Evolutionary conservation across 257 asterid genomes (phyloP).

Genomic region (Verbascum thapsus): DNA sequence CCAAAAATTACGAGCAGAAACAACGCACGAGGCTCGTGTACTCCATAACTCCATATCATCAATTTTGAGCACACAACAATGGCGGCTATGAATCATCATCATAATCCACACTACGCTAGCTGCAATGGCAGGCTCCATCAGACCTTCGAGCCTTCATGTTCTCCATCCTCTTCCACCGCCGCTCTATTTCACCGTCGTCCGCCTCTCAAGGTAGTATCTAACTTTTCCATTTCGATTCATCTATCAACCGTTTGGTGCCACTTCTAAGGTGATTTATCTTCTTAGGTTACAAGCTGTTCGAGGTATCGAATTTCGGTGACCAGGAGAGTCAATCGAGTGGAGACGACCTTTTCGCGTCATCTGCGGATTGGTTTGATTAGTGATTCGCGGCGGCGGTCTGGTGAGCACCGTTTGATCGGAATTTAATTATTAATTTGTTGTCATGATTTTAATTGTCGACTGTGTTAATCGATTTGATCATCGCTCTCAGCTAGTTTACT

Average conservation of each 20-base stretch:
- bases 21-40: too few species aligned
- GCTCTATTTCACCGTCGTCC: slow-evolving; percentile 34
- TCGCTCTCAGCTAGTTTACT: too few species aligned
- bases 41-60: too few species aligned
- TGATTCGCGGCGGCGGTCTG: slow-evolving; percentile 14
- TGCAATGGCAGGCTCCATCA: slow-evolving; percentile 22
- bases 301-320: slow-evolving; percentile 28
- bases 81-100: slow-evolving; percentile 32
- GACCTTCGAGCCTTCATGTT: slow-evolving; percentile 37
- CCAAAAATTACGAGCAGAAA: too few species aligned
- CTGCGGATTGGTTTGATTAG: not conserved
- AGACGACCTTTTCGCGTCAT: slow-evolving; percentile 2
- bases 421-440: not conserved
- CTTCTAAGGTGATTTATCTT: slow-evolving; percentile 4
- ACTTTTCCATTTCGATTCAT: not conserved
- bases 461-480: not conserved
- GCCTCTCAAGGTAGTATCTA: slow-evolving; percentile 13
- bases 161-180: too few species aligned
- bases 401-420: not conserved
- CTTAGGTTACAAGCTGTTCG: slow-evolving; percentile 30
- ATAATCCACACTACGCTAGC: too few species aligned
- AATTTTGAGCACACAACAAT: slow-evolving; percentile 16
- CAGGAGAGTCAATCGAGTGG: slow-evolving; percentile 21
- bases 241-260: not conserved
- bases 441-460: not conserved